Evolutionary conservation across 306 rosid species (phyloP), one percentile per base, ranked within the genome.

Genomic region (Elaeagnus macrophylla): DNA sequence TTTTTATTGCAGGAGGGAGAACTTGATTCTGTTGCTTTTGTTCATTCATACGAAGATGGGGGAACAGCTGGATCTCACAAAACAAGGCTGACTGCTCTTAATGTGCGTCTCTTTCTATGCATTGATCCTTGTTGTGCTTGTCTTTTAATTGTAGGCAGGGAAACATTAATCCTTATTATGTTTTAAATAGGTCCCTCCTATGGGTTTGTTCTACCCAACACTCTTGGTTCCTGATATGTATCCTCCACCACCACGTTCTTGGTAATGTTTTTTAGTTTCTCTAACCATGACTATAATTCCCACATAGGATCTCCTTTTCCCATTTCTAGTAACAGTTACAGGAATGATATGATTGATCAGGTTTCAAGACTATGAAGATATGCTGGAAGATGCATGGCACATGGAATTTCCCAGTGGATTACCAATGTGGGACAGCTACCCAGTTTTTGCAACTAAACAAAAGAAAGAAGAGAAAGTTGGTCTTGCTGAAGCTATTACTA

Each of bases 161-260:
- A 5, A 65, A 61, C 54, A 47, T 19, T 72, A 18, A 46, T 32
- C 52, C 42, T 52, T 45, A 57, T 37, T 14, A 41, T 51, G 67
- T 10, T 41, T 54, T 59, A 35, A 36, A 37, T 44, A 86, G 97
- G 97, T 91, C 65, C 96, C 96, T 60, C 95, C 97, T 6, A 84
- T 91, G 96, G 97, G 97, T 62, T 69, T 91, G 85, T 86, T 91
- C 77, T 77, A 70, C 73, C 97, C 97, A 67, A 80, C 11, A 68
- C 93, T 91, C 62, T 72, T 91, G 69, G 94, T 78, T 72, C 96
- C 96, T 15, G 95, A 91, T 39, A 83, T 81, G 66, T 91, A 75
- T 86, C 97, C 96, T 72, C 87, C 87, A 25, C 93, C 97, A 49
- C 95, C 95, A n/a, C 88, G 97, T 37, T 68, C 83, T 48, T 91